Conservation (phyloP, 768 basidiomycete genomes). For the Serendipita indica region DNA sequence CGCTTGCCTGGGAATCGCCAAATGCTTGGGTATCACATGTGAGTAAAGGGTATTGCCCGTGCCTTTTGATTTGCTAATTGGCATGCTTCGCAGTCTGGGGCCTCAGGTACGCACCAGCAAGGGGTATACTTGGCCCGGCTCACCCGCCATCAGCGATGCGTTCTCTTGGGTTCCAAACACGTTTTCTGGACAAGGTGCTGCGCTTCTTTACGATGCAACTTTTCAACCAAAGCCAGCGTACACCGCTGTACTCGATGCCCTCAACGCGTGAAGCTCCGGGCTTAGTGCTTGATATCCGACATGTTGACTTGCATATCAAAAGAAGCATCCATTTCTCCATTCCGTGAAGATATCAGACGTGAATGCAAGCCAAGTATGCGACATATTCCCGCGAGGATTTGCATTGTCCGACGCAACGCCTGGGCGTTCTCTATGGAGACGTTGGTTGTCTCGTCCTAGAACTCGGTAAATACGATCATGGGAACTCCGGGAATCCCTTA, state of each 20-base stretch:
- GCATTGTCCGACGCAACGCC: background rate
- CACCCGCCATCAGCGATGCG: conserved; percentile 20
- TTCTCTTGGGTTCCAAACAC: background rate
- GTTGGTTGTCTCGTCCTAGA: no score
- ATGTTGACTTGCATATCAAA: background rate
- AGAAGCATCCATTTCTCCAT: background rate
- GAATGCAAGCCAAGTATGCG: background rate
- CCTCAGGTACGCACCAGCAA: background rate
- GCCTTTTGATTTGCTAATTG: background rate
- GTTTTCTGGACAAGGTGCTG: conserved; percentile 13
- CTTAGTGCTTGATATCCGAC: background rate
- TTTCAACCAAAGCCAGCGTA: conserved; percentile 31
- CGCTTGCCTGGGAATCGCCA: conserved; percentile 29
- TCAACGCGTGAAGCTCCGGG: conserved; percentile 9
- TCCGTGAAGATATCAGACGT: background rate
- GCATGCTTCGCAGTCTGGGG: conserved; percentile 15
- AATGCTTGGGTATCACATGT: conserved; percentile 36
- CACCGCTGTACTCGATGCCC: conserved; percentile 20
- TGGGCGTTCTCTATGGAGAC: no score
- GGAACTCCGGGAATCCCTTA: no score
- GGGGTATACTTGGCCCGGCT: no score
- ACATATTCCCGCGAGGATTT: background rate
- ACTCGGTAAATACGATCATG: no score
- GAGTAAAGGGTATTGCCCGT: conserved; percentile 26
- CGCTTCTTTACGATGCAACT: conserved; percentile 33